Conservation (phyloP, 495 filamentous ascomycete species). For the Annulohypoxylon moriforme region DNA sequence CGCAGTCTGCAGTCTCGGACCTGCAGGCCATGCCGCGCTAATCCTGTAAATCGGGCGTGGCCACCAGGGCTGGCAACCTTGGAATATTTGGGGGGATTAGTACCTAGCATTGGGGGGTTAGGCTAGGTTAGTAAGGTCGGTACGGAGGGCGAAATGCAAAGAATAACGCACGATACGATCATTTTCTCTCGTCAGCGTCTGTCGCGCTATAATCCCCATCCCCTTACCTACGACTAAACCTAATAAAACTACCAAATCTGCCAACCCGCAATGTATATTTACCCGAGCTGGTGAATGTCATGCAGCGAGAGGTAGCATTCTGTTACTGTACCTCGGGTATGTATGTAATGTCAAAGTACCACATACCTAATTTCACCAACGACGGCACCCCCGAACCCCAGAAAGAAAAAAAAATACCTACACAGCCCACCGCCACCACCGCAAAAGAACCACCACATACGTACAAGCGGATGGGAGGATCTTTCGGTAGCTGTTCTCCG, state of each 20-base stretch:
- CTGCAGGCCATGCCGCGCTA: constrained; percentile 41
- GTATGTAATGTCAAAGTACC: constrained; percentile 41
- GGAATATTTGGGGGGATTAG: neutral
- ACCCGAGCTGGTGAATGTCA: constrained; percentile 34
- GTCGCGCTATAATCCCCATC: constrained; percentile 22
- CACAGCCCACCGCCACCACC: neutral
- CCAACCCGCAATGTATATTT: constrained; percentile 25
- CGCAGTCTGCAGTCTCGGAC: constrained; percentile 42
- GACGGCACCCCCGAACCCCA: constrained; percentile 3
- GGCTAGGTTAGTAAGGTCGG: neutral
- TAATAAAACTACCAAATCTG: neutral
- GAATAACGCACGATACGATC: constrained; percentile 39
- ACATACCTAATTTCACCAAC: constrained; percentile 27
- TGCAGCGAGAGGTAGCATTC: constrained; percentile 31
- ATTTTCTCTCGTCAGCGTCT: constrained; percentile 29
- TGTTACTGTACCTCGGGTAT: constrained; percentile 30
- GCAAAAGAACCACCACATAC: constrained; percentile 12
- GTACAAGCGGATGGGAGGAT: constrained; percentile 17
- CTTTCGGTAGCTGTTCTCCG: constrained; percentile 31
- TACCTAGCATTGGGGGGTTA: constrained; percentile 11
- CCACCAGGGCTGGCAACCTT: constrained; percentile 12
- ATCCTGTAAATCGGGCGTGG: constrained; percentile 33
- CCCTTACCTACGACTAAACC: neutral
- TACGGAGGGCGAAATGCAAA: constrained; percentile 29
- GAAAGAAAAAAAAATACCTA: too few relatives aligned